These are phyloP conservation scores for Eucalyptus fibrosa DNA, from an alignment of 345 rosid genomes.

Conservation along the genomic window DNA sequence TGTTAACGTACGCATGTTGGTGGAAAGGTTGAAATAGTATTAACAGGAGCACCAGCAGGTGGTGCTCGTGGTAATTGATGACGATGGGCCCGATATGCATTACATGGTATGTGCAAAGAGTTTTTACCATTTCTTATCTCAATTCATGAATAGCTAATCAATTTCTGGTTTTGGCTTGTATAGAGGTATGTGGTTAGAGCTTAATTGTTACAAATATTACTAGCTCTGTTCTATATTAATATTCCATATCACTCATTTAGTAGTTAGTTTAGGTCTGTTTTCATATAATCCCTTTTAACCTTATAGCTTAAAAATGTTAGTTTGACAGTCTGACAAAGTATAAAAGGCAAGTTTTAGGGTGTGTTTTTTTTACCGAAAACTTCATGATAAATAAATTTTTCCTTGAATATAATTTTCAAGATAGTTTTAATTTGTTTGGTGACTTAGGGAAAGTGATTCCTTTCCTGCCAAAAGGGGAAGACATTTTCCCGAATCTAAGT, in stretches of 20 bases:
- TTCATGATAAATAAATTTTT: background rate
- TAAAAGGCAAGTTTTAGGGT: background rate
- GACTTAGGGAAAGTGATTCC: background rate
- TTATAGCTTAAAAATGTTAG: background rate
- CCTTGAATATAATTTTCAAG: background rate
- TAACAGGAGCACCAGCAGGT: slow-evolving; percentile 73
- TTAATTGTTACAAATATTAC: background rate
- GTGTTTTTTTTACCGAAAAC: background rate
- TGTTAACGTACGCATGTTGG: slow-evolving; percentile 75
- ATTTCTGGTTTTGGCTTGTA: background rate
- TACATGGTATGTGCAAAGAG: slow-evolving; percentile 44
- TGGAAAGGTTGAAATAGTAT: slow-evolving; percentile 63
- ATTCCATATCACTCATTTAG: background rate
- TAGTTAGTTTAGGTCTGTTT: background rate
- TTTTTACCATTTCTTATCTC: background rate
- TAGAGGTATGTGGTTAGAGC: background rate
- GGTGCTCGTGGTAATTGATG: slow-evolving; percentile 79
- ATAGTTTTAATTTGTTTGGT: background rate
- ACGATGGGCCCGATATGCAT: slow-evolving; percentile 95
- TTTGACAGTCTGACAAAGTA: background rate
- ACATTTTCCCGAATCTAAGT: background rate
- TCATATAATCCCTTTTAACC: background rate
- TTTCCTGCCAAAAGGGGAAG: background rate
- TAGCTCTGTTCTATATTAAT: background rate
- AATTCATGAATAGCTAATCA: background rate